Conservation (phyloP, 768 basidiomycete species). For the Antrodiella citrinella region DNA sequence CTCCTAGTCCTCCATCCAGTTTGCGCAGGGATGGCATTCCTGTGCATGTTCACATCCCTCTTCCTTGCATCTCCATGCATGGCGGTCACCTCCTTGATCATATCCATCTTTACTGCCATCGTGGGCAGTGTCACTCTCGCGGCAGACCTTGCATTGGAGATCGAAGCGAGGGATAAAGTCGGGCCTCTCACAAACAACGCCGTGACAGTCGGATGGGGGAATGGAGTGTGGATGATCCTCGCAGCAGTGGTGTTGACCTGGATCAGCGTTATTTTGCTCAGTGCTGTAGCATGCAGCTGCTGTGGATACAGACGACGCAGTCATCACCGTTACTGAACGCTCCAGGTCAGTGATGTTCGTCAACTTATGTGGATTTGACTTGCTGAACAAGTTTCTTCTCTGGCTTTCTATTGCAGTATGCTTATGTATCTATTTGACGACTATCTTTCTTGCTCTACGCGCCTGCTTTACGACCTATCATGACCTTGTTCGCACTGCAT, state of each 20-base stretch:
- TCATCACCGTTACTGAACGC: neutral
- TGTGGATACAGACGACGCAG: slow-evolving; percentile 32
- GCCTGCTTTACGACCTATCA: too few species aligned
- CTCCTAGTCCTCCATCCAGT: slow-evolving; percentile 68
- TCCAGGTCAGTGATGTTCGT: too few species aligned
- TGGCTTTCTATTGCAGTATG: too few species aligned
- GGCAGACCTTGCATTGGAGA: slow-evolving; percentile 53
- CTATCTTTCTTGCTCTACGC: too few species aligned
- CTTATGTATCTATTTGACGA: too few species aligned
- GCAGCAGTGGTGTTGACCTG: slow-evolving; percentile 47
- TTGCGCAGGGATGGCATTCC: slow-evolving; percentile 48
- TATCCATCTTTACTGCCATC: slow-evolving; percentile 49
- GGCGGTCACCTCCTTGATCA: slow-evolving; percentile 50
- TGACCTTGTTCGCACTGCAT: too few species aligned
- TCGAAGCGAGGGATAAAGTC: slow-evolving; percentile 41
- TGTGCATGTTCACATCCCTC: slow-evolving; percentile 43
- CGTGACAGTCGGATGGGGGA: slow-evolving; percentile 51
- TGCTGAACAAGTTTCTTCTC: too few species aligned
- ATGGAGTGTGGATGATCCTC: slow-evolving; percentile 68
- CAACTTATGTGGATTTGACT: too few species aligned
- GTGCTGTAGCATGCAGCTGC: slow-evolving; percentile 58
- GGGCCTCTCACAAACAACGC: slow-evolving; percentile 27
- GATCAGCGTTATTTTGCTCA: slow-evolving; percentile 52
- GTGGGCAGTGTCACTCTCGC: slow-evolving; percentile 48
- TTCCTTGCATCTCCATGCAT: slow-evolving; percentile 50